A percentile compares a stretch with the other conserved stretches of the same genome.
Conservation (phyloP, 1,139 yeast species). For the Diutina neorugosa region DNA sequence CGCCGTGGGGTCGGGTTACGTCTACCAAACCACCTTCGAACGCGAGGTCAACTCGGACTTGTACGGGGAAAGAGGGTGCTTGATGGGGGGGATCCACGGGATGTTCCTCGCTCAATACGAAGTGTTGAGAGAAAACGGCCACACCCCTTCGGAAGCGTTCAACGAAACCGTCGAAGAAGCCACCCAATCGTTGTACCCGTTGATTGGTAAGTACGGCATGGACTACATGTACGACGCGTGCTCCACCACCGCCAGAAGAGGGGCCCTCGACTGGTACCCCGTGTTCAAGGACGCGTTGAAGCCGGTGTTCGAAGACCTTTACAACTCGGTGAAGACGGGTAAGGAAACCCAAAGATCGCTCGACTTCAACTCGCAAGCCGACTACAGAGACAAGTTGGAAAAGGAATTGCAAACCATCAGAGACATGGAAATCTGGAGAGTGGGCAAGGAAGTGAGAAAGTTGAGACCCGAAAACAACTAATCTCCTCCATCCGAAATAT, state of each 20-base stretch:
- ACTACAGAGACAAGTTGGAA: conserved; percentile 96
- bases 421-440: conserved; percentile 98
- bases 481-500: conserved; percentile 9
- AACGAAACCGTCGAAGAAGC: conserved; percentile 99
- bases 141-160: conserved; percentile 99
- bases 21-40: conserved; percentile 98
- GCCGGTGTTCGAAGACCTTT: conserved; percentile 94
- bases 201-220: conserved; percentile 99
- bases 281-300: conserved; percentile 96
- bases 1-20: conserved; percentile 99
- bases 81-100: conserved; percentile 99
- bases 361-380: conserved; percentile 95
- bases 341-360: conserved; percentile 95
- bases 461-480: conserved; percentile 98
- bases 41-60: conserved; percentile 98
- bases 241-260: conserved; percentile 99
- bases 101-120: conserved; percentile 99
- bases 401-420: conserved; percentile 87
- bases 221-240: conserved; percentile 99
- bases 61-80: conserved; percentile 99
- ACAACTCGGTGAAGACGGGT: conserved; percentile 92
- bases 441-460: conserved; percentile 99
- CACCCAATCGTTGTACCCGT: conserved; percentile 97
- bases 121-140: conserved; percentile 98
- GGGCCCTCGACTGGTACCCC: conserved; percentile 99